Evolutionary conservation across 1,284 basidiomycete species (phyloP).

Genomic region (Ustanciosporium gigantosporum): DNA sequence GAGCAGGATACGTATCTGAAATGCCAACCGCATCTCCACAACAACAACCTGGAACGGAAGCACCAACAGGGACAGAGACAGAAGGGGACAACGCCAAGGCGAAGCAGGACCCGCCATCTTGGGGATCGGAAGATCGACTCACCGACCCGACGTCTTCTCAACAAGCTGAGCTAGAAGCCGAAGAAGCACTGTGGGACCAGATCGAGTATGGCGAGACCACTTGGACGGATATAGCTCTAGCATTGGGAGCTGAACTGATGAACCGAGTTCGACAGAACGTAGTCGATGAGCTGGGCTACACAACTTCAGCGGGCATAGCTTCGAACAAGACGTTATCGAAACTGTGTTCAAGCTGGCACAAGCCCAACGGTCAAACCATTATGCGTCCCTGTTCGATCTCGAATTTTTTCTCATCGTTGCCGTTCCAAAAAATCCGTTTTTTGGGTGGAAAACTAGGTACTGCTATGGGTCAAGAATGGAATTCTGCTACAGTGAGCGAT

Average conservation of each 20-base stretch:
- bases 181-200: constrained; percentile 28
- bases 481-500: constrained; percentile 79
- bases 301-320: constrained; percentile 92
- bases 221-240: constrained; percentile 92
- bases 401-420: constrained; percentile 46
- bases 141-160: constrained; percentile 31
- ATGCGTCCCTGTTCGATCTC: constrained; percentile 43
- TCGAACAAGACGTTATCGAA: constrained; percentile 93
- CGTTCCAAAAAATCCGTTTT: constrained; percentile 71
- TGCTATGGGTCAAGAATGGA: constrained; percentile 83
- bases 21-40: constrained; percentile 1
- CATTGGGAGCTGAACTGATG: constrained; percentile 87
- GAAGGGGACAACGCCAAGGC: constrained; percentile 29
- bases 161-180: constrained; percentile 27
- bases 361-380: constrained; percentile 56
- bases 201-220: constrained; percentile 62
- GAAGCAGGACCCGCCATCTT: constrained; percentile 8
- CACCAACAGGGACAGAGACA: too few species aligned
- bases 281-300: constrained; percentile 78
- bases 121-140: constrained; percentile 23
- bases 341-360: constrained; percentile 64
- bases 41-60: constrained; percentile 1
- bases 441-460: constrained; percentile 92
- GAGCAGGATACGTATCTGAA: constrained; percentile 18
- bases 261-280: constrained; percentile 74